Conservation (phyloP, 176 grass and related monocot genomes). For the Musa troglodytarum region DNA sequence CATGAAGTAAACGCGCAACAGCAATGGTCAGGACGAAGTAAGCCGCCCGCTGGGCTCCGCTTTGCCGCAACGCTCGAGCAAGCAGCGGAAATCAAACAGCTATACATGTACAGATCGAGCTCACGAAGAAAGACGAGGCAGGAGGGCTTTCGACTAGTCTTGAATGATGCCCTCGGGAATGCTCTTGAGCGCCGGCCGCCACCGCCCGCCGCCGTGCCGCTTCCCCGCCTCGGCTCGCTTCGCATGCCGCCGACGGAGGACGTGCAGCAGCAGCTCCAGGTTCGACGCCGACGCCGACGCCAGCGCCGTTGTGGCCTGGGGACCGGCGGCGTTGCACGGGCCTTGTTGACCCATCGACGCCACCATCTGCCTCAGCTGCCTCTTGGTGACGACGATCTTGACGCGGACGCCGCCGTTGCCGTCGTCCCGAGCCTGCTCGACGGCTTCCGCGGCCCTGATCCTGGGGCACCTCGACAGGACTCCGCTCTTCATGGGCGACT, state of each 20-base stretch:
- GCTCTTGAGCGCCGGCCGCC: conserved; percentile 75
- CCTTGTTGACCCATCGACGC: conserved; percentile 30
- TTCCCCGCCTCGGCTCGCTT: conserved; percentile 38
- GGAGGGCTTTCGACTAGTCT: neutral
- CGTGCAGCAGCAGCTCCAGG: conserved; percentile 63
- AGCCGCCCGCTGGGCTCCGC: no score
- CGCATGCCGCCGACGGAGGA: conserved; percentile 58
- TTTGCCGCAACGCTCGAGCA: no score
- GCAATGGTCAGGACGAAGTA: no score
- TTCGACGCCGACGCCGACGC: neutral
- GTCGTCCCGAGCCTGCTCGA: conserved; percentile 50
- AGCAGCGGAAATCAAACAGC: no score
- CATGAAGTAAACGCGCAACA: no score
- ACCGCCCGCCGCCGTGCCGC: conserved; percentile 38
- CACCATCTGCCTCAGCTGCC: conserved; percentile 84
- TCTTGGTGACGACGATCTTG: conserved; percentile 85
- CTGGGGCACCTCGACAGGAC: conserved; percentile 1
- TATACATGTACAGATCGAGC: no score
- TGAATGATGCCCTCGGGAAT: conserved; percentile 64
- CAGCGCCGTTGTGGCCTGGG: neutral
- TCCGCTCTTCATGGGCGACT: neutral
- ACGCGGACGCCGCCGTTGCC: conserved; percentile 59
- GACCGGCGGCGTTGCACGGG: conserved; percentile 14
- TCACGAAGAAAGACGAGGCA: neutral
- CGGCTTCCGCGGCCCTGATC: conserved; percentile 17